A percentile compares a stretch with the other conserved stretches of the same genome.
Conservation (phyloP, 257 asterid species). For the Nyctanthes arbortristis region DNA sequence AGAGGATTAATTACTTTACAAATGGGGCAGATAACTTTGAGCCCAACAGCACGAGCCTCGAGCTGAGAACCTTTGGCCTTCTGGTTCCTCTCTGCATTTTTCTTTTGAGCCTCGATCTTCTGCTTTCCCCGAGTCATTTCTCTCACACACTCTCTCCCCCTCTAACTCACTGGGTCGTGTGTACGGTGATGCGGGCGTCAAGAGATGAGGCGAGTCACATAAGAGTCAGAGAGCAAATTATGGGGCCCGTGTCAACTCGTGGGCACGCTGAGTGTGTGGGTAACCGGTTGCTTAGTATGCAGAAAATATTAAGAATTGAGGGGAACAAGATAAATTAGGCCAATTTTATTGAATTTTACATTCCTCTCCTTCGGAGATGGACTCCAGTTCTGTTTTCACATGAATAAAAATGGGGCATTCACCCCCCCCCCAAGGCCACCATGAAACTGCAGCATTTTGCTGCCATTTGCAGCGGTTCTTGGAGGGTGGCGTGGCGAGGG, state of each 20-base stretch:
- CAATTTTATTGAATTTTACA: too few species aligned
- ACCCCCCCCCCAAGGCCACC: too few species aligned
- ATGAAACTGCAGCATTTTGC: too few species aligned
- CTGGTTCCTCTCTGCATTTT: conserved; percentile 80
- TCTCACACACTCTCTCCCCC: conserved; percentile 2
- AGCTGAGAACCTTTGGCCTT: conserved; percentile 83
- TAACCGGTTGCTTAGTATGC: background rate
- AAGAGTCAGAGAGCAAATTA: background rate
- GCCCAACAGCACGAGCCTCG: conserved; percentile 92
- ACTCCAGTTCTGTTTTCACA: too few species aligned
- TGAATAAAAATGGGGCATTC: too few species aligned
- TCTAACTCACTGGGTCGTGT: background rate
- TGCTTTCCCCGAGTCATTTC: conserved; percentile 90
- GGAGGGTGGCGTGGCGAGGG: too few species aligned
- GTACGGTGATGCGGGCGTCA: background rate
- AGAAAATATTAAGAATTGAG: too few species aligned
- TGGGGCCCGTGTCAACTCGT: conserved; percentile 19
- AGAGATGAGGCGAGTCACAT: background rate
- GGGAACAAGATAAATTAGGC: too few species aligned
- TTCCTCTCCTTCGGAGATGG: too few species aligned
- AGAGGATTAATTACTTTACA: conserved; percentile 50
- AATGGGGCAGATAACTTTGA: conserved; percentile 62
- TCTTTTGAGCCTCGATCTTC: conserved; percentile 85
- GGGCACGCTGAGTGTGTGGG: background rate
- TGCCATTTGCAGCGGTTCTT: too few species aligned